phyloP scores from a whole-genome alignment of 2,329 filamentous ascomycete genomes.

The Endoconidiophora polonica region DNA sequence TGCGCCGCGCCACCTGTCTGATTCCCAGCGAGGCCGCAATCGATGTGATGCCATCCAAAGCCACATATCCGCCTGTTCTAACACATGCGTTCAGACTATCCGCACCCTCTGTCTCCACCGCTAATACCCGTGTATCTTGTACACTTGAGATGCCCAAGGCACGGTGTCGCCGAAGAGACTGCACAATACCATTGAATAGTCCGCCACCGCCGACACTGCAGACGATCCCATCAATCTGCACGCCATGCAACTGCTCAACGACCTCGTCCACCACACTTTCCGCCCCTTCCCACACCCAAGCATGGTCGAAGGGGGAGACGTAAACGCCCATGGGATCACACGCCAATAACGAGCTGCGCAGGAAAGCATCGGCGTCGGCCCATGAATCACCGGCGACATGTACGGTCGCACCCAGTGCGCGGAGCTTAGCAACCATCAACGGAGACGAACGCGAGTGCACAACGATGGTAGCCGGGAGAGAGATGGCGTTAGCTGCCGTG shows the following conservation, averaged over 20 bases:
- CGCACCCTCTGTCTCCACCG: conserved; percentile 60
- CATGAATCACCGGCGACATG: conserved; percentile 52
- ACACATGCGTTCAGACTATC: conserved; percentile 52
- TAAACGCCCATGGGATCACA: conserved; percentile 40
- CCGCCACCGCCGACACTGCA: conserved; percentile 72
- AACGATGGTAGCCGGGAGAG: conserved; percentile 55
- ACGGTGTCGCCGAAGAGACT: conserved; percentile 17
- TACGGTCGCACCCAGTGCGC: conserved; percentile 50
- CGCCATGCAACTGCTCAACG: conserved; percentile 22
- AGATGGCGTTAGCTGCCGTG: conserved; percentile 48
- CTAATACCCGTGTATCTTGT: conserved; percentile 39
- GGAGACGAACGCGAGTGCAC: conserved; percentile 49
- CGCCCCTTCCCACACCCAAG: conserved; percentile 50
- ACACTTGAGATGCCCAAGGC: conserved; percentile 20
- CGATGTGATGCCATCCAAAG: conserved; percentile 54
- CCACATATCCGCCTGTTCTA: conserved; percentile 37
- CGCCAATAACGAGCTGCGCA: conserved; percentile 40
- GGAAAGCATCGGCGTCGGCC: conserved; percentile 50
- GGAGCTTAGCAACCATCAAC: conserved; percentile 56
- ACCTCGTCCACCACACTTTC: conserved; percentile 39
- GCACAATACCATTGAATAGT: conserved; percentile 57
- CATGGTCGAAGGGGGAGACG: conserved; percentile 54
- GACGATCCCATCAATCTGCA: conserved; percentile 49
- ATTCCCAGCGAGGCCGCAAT: conserved; percentile 61
- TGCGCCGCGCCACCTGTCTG: conserved; percentile 48